phyloP scores from a whole-genome alignment of 352 stramenopile genomes.

The Phytophthora idaei region DNA sequence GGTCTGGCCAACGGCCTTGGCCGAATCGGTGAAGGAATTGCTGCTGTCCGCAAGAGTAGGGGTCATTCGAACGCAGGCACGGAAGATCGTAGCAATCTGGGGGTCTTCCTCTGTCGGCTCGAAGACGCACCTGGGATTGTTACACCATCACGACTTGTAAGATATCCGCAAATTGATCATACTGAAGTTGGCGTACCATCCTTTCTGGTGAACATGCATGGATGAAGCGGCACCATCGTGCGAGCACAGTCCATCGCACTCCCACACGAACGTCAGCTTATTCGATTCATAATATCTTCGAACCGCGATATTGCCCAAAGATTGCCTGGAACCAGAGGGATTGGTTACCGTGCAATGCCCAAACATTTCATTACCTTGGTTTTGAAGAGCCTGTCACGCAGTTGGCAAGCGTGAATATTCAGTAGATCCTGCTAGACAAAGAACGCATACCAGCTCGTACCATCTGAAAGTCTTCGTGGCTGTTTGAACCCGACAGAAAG shows the following conservation, averaged over 20 bases:
- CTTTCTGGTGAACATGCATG: constrained; percentile 53
- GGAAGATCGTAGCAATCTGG: constrained; percentile 49
- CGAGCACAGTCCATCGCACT: constrained; percentile 42
- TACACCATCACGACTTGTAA: constrained; percentile 4
- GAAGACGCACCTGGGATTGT: constrained; percentile 45
- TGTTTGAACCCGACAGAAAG: constrained; percentile 39
- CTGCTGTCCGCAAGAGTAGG: constrained; percentile 31
- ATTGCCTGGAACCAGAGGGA: constrained; percentile 33
- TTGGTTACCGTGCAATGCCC: constrained; percentile 50
- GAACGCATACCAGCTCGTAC: constrained; percentile 20
- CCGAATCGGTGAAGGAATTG: constrained; percentile 18
- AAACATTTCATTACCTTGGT: constrained; percentile 51
- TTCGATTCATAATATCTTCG: constrained; percentile 49
- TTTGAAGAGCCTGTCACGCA: constrained; percentile 43
- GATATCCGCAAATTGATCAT: background rate
- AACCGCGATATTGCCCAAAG: constrained; percentile 51
- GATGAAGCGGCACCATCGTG: constrained; percentile 15
- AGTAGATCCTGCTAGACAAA: background rate
- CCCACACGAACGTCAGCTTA: constrained; percentile 57
- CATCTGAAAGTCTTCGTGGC: constrained; percentile 39
- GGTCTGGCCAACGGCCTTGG: constrained; percentile 46
- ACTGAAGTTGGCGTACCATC: constrained; percentile 41
- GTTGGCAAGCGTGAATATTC: constrained; percentile 4
- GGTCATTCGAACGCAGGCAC: constrained; percentile 54
- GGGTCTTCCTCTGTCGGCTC: constrained; percentile 45